Percentiles rank a stretch among this genome's conserved stretches.
Evolutionary conservation across 140 eudicot species (phyloP).

Genomic region (Anethum foeniculum): DNA sequence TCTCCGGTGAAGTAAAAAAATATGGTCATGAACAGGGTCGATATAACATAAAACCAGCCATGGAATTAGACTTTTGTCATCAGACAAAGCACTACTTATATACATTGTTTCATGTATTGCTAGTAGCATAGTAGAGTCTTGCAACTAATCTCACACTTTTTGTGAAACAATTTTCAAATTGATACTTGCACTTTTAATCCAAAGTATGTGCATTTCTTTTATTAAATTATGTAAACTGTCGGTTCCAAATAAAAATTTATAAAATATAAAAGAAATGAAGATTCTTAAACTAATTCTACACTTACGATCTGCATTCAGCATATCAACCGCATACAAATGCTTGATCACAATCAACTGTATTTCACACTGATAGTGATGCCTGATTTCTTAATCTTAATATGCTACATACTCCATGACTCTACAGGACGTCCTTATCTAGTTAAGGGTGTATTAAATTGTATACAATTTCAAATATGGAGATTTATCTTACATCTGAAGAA

Average conservation of each 20-base stretch:
- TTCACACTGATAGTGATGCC: neutral
- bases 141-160: neutral
- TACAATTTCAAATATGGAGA: neutral
- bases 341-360: neutral
- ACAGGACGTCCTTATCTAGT: neutral
- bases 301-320: neutral
- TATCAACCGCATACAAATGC: neutral
- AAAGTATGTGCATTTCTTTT: neutral
- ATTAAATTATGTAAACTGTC: neutral
- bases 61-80: no score
- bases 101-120: neutral
- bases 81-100: neutral
- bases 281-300: neutral
- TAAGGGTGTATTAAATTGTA: neutral
- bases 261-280: neutral
- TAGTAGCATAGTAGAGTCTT: neutral
- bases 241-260: neutral
- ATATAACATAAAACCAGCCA: neutral
- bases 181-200: neutral
- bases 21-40: neutral
- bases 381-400: neutral
- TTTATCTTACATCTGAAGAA: neutral
- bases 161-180: neutral
- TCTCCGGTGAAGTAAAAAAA: neutral
- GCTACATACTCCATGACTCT: neutral